Conservation (phyloP, 257 asterid genomes). For the Linderniella brevidens region DNA sequence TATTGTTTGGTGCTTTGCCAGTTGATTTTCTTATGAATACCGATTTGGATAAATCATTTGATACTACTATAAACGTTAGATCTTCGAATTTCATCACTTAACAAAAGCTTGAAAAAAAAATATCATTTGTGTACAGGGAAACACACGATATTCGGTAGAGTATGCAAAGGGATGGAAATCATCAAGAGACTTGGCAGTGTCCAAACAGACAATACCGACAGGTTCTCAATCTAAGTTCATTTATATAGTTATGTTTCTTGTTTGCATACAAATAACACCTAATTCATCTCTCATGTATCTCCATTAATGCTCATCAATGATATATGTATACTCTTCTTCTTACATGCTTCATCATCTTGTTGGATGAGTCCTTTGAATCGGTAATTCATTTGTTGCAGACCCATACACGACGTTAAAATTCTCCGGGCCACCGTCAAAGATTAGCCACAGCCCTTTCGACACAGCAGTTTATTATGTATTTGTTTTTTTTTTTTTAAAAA, state of each 20-base stretch:
- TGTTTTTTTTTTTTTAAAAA: too few species aligned
- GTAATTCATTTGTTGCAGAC: not conserved
- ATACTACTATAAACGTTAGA: too few species aligned
- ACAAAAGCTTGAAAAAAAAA: not conserved
- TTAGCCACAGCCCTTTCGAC: too few species aligned
- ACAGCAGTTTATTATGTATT: not conserved
- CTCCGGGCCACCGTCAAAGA: conserved; percentile 1
- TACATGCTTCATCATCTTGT: not conserved
- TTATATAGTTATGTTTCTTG: too few species aligned
- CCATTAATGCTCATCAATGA: not conserved
- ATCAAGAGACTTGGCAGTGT: conserved; percentile 92
- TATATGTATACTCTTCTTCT: not conserved
- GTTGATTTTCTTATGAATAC: too few species aligned
- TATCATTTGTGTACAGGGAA: conserved; percentile 55
- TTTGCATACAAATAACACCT: not conserved
- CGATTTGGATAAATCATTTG: too few species aligned
- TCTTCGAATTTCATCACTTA: too few species aligned
- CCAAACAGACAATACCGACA: conserved; percentile 89
- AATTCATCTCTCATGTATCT: not conserved
- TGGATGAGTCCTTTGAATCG: not conserved
- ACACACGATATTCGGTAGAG: conserved; percentile 91
- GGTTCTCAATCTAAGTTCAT: conserved; percentile 35
- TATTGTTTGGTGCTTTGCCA: too few species aligned
- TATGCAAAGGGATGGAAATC: conserved; percentile 91
- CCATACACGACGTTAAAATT: conserved; percentile 4